These are phyloP conservation scores for Trichoderma asperelloides DNA, from an alignment of 495 filamentous ascomycete genomes.

Conservation along the genomic window DNA sequence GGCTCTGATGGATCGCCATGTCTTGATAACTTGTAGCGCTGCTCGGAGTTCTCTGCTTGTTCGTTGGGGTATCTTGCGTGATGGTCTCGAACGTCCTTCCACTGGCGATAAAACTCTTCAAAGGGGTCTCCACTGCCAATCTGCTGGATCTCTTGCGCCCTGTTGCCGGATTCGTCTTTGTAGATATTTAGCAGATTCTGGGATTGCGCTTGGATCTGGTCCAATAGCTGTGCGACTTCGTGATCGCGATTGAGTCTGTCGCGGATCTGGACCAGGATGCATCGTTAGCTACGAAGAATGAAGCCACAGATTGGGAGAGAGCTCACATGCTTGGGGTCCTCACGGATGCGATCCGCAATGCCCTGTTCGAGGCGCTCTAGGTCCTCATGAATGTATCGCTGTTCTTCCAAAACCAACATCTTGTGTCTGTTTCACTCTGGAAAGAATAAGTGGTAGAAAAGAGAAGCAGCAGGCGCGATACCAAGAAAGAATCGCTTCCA, in stretches of 20 bases:
- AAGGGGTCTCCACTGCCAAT: constrained; percentile 84
- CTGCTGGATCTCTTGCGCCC: constrained; percentile 69
- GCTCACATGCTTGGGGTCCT: constrained; percentile 75
- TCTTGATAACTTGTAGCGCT: constrained; percentile 66
- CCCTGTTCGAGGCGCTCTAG: constrained; percentile 90
- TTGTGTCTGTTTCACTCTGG: neutral
- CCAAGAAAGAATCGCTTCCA: neutral
- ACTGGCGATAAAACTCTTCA: constrained; percentile 83
- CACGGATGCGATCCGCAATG: constrained; percentile 76
- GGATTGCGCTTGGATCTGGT: constrained; percentile 79
- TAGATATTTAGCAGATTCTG: constrained; percentile 74
- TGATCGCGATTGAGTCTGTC: constrained; percentile 82
- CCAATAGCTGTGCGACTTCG: constrained; percentile 77
- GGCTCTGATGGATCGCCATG: constrained; percentile 57
- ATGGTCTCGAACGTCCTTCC: constrained; percentile 71
- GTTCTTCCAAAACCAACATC: constrained; percentile 81
- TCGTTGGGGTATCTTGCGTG: constrained; percentile 89
- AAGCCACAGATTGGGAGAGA: neutral
- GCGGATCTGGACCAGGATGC: constrained; percentile 50
- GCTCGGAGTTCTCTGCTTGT: constrained; percentile 88
- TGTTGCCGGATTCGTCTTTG: constrained; percentile 62
- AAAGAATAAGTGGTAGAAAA: neutral
- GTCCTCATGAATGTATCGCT: constrained; percentile 89
- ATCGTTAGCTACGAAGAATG: neutral
- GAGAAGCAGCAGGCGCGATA: neutral